Evolutionary conservation across 305 asterid species (phyloP), one percentile per base, ranked within the genome.

Genomic region (Fraxinus platypoda): DNA sequence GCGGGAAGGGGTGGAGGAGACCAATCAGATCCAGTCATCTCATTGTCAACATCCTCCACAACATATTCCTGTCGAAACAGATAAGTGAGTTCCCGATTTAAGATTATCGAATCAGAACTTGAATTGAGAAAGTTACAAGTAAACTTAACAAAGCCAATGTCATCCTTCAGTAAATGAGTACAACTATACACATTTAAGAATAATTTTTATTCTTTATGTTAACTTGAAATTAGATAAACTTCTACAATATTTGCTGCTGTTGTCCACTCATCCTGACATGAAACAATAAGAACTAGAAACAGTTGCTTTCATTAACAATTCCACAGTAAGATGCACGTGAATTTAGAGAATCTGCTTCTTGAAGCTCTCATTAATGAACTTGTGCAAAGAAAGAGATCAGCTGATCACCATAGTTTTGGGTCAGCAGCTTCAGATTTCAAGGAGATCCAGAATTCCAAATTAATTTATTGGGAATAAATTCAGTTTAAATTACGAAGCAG

Each of bases 1-100:
- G 90, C 83, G 1, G 99, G 97, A 8, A 95, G 93, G 79, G 92
- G 83, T 15, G 97, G 95, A 21, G 99, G 98, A 34, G 94, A 85
- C 98, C 98, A 95, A 81, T 92, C 95, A 3, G 88, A 86, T 77
- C 90, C 97, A 0, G 91, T 86, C 89, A 89, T 68, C 74, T 26
- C 98, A 57, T 88, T 93, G 21, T 95, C 98, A 37, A 92, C 98
- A 85, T 95, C 99, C 90, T 95, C 99, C 8, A 95, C 99, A 15
- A 95, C 99, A 77, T 95, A 95, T 86, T 95, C 99, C 98, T 94
- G 74, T 62, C 35, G 8, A 68, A 68, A 68, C 37, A 28, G 8
- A 28, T 1, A 11, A 0, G 34, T 4, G 19, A 12, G 30, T 68
- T 26, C 74, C 33, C 9, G 15, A 12, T 26, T 26, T 25, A 28